These are phyloP conservation scores for Psidium friedrichsthalianum DNA, from an alignment of 345 rosid genomes.

Conservation along the genomic window DNA sequence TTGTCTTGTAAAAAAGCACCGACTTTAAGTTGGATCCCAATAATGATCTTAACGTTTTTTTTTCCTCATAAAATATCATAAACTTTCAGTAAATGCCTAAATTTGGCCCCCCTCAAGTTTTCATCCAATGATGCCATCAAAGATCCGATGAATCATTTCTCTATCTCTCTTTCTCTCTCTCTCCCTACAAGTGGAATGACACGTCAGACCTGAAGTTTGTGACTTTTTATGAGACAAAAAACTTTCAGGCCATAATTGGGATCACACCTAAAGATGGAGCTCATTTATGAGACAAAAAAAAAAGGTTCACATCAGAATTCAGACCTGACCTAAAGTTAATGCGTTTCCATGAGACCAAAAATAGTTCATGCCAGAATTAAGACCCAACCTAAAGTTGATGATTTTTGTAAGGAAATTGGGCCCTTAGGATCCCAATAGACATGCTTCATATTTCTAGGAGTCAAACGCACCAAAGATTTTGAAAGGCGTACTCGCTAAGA, in stretches of 20 bases:
- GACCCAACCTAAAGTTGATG: not conserved
- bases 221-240: not conserved
- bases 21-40: no score
- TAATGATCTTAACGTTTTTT: no score
- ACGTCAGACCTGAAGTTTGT: not conserved
- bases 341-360: not conserved
- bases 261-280: not conserved
- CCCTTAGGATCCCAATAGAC: not conserved
- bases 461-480: not conserved
- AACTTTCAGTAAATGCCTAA: not conserved
- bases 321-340: not conserved
- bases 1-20: not conserved
- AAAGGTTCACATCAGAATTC: not conserved
- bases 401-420: not conserved
- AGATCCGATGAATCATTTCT: not conserved
- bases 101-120: not conserved
- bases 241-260: not conserved
- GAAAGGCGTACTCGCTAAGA: not conserved
- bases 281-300: not conserved
- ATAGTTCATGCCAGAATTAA: not conserved
- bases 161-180: no score
- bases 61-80: not conserved
- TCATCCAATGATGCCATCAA: not conserved
- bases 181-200: no score
- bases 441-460: not conserved